These are phyloP conservation scores for Tylopilus vinaceipallidus DNA, from an alignment of 768 basidiomycete genomes.

Conservation along the genomic window DNA sequence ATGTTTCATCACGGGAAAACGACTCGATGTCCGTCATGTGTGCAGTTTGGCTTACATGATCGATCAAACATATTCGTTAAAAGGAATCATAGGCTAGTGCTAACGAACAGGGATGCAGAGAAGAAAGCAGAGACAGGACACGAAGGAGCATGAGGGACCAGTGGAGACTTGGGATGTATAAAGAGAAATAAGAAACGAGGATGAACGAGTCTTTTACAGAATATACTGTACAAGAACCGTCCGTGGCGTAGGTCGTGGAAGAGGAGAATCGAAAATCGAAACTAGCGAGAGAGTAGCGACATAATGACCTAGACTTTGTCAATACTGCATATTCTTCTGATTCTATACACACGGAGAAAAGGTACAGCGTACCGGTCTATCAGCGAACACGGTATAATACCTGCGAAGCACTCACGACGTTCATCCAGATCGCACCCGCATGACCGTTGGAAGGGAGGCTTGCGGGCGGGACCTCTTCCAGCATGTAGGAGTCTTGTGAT, in stretches of 20 bases:
- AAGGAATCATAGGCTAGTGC: slow-evolving; percentile 17
- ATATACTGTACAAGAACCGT: slow-evolving; percentile 24
- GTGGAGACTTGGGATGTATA: slow-evolving; percentile 19
- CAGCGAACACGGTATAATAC: slow-evolving; percentile 31
- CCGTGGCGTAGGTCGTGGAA: slow-evolving; percentile 3
- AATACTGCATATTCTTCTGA: slow-evolving; percentile 26
- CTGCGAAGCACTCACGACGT: slow-evolving; percentile 39
- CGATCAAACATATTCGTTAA: slow-evolving; percentile 15
- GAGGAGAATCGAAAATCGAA: not conserved
- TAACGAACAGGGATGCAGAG: not conserved
- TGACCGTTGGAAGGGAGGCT: slow-evolving; percentile 31
- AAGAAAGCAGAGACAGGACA: slow-evolving; percentile 13
- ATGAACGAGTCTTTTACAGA: slow-evolving; percentile 10
- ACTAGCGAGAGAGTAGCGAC: slow-evolving; percentile 2
- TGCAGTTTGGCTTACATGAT: slow-evolving; percentile 8
- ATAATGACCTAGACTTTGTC: slow-evolving; percentile 9
- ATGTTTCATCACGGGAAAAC: too few relatives aligned
- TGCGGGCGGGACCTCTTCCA: slow-evolving; percentile 59
- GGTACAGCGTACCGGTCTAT: slow-evolving; percentile 20
- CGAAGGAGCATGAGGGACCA: slow-evolving; percentile 1
- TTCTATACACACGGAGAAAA: slow-evolving; percentile 15
- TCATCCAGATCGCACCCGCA: slow-evolving; percentile 41
- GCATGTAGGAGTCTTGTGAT: slow-evolving; percentile 62
- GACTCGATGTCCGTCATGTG: too few relatives aligned
- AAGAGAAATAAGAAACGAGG: slow-evolving; percentile 36